Evolutionary conservation across 169 alveolate genomes (phyloP), one percentile per base, ranked within the genome.

Genomic region (Eimeria falciformis): DNA sequence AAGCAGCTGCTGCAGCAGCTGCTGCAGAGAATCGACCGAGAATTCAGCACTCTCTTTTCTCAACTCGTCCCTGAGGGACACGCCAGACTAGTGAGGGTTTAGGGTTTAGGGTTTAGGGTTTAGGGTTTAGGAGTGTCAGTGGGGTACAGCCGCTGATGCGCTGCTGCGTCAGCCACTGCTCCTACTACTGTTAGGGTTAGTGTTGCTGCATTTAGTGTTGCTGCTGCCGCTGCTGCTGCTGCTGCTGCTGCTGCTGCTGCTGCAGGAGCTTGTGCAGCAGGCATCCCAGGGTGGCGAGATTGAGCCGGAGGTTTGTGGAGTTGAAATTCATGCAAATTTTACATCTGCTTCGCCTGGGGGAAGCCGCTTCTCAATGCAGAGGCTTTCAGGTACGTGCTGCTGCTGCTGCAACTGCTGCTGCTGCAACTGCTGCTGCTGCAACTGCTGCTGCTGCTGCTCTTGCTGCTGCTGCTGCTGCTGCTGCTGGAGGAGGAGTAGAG

Each of bases 41-140:
- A 78, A 18, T 53, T 78, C 25, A 27, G n/a, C 14, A 27, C 43
- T 7, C 55, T 78, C 18, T 78, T 78, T 21, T 5, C 68, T 25
- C 33, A 55, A 46, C 88, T 78, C 66, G 71, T 23, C 23, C 88
- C 73, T 11, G 88, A 71, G 14, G 88, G 73, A 0, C 68, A n/a
- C 3, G 88, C 88, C 12, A 37, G 40, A 29, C 56, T 78, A 37
- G 88, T 78, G 53, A 78, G 88, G 6, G n/a, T 29, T 18, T n/a
- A 62, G 25, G 11, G 7, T 62, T 62, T n/a, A 0, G 73, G 73
- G 11, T 14, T 62, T 6, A 2, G 7, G 73, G n/a, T 62, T 62
- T 62, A 9, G 73, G n/a, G 12, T 7, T 12, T 62, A n/a, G 37
- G 29, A 9, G 37, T 62, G 29, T 1, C 0, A n/a, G 73, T 62